Evolutionary conservation across 805 yeast species (phyloP).

Genomic region (Sugiyamaella floridensis): DNA sequence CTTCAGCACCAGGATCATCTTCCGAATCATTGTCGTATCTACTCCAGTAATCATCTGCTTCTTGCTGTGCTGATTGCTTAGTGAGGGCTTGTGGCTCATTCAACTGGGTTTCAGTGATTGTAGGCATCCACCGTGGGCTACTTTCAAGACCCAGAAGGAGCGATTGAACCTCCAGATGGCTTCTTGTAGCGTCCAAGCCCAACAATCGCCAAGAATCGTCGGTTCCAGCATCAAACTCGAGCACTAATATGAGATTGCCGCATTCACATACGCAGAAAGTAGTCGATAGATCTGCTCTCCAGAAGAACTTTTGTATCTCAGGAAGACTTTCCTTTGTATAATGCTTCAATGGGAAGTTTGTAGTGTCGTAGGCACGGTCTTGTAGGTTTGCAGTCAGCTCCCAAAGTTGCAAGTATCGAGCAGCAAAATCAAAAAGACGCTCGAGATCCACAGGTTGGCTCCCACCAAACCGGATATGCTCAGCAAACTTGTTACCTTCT

Average conservation of each 20-base stretch:
- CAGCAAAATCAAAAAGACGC: not conserved
- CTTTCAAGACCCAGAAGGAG: not conserved
- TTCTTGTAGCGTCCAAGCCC: not conserved
- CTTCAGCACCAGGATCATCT: conserved; percentile 7
- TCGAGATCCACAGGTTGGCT: not conserved
- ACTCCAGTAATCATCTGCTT: conserved; percentile 8
- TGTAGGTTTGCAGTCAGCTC: not conserved
- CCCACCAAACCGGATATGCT: not conserved
- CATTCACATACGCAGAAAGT: not conserved
- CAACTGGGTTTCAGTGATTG: too few species aligned
- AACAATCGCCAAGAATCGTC: not conserved
- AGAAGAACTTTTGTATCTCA: not conserved
- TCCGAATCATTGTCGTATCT: conserved; percentile 9
- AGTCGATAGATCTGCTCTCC: not conserved
- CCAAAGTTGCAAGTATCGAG: not conserved
- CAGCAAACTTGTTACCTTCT: not conserved
- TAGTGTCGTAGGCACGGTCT: not conserved
- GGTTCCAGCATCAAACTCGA: not conserved
- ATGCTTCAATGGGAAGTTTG: not conserved
- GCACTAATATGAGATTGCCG: not conserved
- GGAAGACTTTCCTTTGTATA: not conserved
- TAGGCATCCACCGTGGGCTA: not conserved
- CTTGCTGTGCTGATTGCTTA: too few species aligned
- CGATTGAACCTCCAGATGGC: not conserved
- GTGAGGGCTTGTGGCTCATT: too few species aligned